phyloP scores from a whole-genome alignment of 1,284 basidiomycete species.

The Boletus smithii region DNA sequence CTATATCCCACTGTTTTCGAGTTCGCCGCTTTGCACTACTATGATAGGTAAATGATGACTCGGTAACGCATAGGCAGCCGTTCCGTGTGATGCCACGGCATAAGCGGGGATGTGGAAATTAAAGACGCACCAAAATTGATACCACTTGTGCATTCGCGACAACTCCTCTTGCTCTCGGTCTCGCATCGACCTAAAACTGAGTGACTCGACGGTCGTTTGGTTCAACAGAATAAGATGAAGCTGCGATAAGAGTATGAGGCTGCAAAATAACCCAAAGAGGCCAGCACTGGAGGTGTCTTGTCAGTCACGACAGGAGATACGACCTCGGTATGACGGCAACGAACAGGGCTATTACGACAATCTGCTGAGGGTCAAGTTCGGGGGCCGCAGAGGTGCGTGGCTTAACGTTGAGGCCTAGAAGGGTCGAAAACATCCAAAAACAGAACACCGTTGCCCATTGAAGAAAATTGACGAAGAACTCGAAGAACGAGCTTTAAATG shows the following conservation, averaged over 20 bases:
- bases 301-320: conserved; percentile 11
- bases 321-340: conserved; percentile 5
- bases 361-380: conserved; percentile 28
- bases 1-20: conserved; percentile 59
- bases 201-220: conserved; percentile 77
- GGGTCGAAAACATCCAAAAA: conserved; percentile 49
- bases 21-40: conserved; percentile 48
- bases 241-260: conserved; percentile 57
- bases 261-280: conserved; percentile 72
- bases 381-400: conserved; percentile 14
- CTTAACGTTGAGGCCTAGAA: conserved; percentile 42
- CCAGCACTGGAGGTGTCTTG: conserved; percentile 21
- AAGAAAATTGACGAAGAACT: conserved; percentile 61
- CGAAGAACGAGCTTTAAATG: background rate
- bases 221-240: conserved; percentile 58
- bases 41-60: no score
- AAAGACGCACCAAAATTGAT: conserved; percentile 50
- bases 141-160: conserved; percentile 44
- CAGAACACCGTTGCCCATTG: conserved; percentile 50
- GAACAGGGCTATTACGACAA: conserved; percentile 30
- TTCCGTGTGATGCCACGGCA: no score
- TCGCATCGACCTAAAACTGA: conserved; percentile 52
- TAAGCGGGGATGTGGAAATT: no score
- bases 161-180: conserved; percentile 59
- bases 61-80: no score